Percentiles rank a stretch among this genome's conserved stretches.
Conservation (phyloP, 345 rosid genomes). For the Citrus hindsii region DNA sequence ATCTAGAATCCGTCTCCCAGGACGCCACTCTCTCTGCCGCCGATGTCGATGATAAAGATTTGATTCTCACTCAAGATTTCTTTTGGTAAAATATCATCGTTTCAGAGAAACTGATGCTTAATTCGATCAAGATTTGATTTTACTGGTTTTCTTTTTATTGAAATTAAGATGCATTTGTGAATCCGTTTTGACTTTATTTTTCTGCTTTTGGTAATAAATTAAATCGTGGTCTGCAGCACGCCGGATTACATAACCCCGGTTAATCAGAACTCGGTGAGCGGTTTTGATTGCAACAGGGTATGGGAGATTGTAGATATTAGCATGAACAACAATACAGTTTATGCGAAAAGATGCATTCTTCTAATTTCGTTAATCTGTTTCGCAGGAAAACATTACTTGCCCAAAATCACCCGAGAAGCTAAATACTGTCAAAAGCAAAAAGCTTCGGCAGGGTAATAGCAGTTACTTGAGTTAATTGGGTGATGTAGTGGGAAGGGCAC, state of each 20-base stretch:
- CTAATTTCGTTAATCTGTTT: background rate
- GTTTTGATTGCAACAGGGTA: slow-evolving; percentile 69
- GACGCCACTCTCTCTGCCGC: slow-evolving; percentile 20
- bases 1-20: slow-evolving; percentile 41
- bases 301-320: background rate
- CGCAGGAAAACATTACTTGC: slow-evolving; percentile 72
- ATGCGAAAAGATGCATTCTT: background rate
- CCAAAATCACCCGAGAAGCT: slow-evolving; percentile 90
- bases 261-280: slow-evolving; percentile 54
- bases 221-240: slow-evolving; percentile 53
- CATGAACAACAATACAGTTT: background rate
- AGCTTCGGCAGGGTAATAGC: slow-evolving; percentile 53
- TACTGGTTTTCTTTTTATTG: background rate
- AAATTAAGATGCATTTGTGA: background rate
- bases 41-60: slow-evolving; percentile 52
- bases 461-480: background rate
- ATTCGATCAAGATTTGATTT: background rate
- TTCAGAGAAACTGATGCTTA: background rate
- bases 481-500: background rate
- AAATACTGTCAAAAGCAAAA: slow-evolving; percentile 55
- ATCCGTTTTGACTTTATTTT: background rate
- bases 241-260: slow-evolving; percentile 96
- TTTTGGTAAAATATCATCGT: slow-evolving; percentile 55
- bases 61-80: slow-evolving; percentile 92
- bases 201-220: background rate